These are phyloP conservation scores for Herpetospermum pedunculosum DNA, from an alignment of 306 rosid species.

Conservation along the genomic window DNA sequence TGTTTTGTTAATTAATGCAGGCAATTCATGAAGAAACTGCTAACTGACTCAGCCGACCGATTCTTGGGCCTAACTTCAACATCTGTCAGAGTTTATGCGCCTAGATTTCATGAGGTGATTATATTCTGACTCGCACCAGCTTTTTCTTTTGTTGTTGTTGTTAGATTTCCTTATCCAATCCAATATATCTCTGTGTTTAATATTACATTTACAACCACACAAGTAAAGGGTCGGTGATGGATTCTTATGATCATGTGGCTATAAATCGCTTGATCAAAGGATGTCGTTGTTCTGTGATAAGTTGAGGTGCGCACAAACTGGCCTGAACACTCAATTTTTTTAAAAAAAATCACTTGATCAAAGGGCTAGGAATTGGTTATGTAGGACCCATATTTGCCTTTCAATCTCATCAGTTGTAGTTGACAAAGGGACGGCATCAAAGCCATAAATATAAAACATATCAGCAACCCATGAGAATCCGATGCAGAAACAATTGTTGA, in stretches of 20 bases:
- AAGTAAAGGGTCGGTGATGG: not conserved
- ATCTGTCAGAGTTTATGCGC: constrained; percentile 8
- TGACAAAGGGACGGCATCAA: constrained; percentile 7
- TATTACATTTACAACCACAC: not conserved
- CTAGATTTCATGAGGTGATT: constrained; percentile 11
- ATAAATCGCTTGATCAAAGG: not conserved
- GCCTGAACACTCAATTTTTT: too few species aligned
- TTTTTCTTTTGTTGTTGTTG: not conserved
- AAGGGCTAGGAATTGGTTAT: not conserved
- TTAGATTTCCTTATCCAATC: not conserved
- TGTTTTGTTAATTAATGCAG: not conserved
- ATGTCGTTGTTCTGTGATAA: too few species aligned
- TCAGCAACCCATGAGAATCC: constrained; percentile 31
- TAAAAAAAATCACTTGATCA: not conserved
- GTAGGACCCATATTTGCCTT: constrained; percentile 6
- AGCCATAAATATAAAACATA: constrained; percentile 12
- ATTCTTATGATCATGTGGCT: constrained; percentile 2
- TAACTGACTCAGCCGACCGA: not conserved
- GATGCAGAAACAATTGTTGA: constrained; percentile 34
- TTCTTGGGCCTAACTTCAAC: not conserved
- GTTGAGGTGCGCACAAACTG: too few species aligned
- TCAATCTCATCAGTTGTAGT: constrained; percentile 9
- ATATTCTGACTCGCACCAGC: constrained; percentile 4
- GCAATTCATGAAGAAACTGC: not conserved
- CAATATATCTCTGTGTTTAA: not conserved